Evolutionary conservation across 2,329 filamentous ascomycete genomes (phyloP), one percentile per base, ranked within the genome.

Genomic region (Parasarocladium wereldwijsianum): DNA sequence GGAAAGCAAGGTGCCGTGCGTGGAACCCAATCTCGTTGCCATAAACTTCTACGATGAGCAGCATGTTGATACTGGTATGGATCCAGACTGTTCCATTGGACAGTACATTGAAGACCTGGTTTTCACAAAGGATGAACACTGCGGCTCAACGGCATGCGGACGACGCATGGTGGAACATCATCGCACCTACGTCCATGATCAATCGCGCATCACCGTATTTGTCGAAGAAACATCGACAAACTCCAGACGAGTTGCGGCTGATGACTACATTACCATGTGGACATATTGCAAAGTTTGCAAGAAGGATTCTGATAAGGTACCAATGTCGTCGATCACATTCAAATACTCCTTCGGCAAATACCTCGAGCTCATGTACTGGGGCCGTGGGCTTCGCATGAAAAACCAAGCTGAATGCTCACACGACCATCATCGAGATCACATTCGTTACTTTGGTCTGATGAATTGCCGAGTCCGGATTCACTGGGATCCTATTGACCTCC

Each of bases 321-420:
- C 78, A 18, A 94, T 98, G 84, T 94, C 87, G 1, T 76, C 85
- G 33, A 85, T 75, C 43, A 92, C 86, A 0, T 98, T 85, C 81
- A 94, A 92, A 50, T 98, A 98, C 50, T 98, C 90, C 0, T 93
- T 98, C 45, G 90, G 84, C 8, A 98, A 98, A 52, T 98, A 96
- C 45, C 64, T 98, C n/a, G 90, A 98, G 53, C 62, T 98, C 12
- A 85, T 86, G 3, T 96, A 96, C 51, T 98, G 87, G 86, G 87
- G 86, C 45, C 79, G 73, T 24, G 79, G 83, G 21, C 58, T 96
- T 28, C 80, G 76, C 46, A 73, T 76, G 41, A 75, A 70, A 39
- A 74, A 77, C 26, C 72, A 75, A 17, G 62, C 81, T 21, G 59
- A 51, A 31, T 98, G 92, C 47, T 71, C 81, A 11, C 90, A 98